Conservation (phyloP, 495 filamentous ascomycete species). For the Alectoria sarmentosa region DNA sequence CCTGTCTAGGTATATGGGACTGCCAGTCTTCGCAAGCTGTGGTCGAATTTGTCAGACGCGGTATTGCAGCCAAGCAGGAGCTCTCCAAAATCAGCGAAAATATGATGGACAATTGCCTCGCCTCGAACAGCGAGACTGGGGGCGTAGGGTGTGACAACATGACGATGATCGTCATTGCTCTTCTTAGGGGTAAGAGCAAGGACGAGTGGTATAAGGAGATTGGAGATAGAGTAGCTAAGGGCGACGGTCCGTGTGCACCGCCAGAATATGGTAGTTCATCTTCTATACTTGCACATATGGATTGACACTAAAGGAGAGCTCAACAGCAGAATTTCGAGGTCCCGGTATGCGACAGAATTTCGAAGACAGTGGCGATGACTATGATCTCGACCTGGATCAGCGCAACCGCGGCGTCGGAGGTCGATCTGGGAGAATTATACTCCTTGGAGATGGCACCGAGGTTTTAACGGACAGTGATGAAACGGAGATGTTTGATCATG, state of each 20-base stretch:
- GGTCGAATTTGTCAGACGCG: slow-evolving; percentile 90
- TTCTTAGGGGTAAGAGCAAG: slow-evolving; percentile 84
- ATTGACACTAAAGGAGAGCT: slow-evolving; percentile 34
- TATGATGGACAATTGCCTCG: slow-evolving; percentile 99
- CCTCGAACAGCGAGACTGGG: slow-evolving; percentile 94
- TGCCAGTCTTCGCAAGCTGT: slow-evolving; percentile 97
- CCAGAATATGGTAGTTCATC: slow-evolving; percentile 95
- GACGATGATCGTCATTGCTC: slow-evolving; percentile 90
- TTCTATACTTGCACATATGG: slow-evolving; percentile 27
- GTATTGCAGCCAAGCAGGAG: slow-evolving; percentile 91
- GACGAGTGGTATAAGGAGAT: slow-evolving; percentile 98
- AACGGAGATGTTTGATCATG: slow-evolving; percentile 84
- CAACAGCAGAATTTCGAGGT: slow-evolving; percentile 89
- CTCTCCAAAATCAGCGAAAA: slow-evolving; percentile 94
- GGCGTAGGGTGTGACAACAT: slow-evolving; percentile 99
- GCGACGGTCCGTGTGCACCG: slow-evolving; percentile 96
- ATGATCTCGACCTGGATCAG: slow-evolving; percentile 73
- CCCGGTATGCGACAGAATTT: slow-evolving; percentile 84
- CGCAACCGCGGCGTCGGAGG: slow-evolving; percentile 51
- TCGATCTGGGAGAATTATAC: slow-evolving; percentile 75
- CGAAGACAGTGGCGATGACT: slow-evolving; percentile 87
- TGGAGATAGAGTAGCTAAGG: slow-evolving; percentile 86
- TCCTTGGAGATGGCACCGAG: slow-evolving; percentile 91
- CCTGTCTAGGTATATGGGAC: slow-evolving; percentile 84
- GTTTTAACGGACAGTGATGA: slow-evolving; percentile 79